Base-by-base conservation (phyloP, 257 asterid genomes). In the Solanum rostratum region DNA sequence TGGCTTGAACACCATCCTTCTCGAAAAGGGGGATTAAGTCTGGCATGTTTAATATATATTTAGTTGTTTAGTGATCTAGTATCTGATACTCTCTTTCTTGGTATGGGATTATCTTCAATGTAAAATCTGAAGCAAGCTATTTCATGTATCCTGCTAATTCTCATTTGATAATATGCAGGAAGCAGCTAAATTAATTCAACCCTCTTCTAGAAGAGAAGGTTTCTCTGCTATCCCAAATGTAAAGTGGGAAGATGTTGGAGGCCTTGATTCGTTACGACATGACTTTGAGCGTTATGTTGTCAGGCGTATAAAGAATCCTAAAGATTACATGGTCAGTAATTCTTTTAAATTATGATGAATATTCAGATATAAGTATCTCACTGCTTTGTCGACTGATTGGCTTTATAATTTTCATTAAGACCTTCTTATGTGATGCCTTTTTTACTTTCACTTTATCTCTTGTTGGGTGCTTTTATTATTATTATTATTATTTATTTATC, bases 231-330 rank as follows among this genome's bases (percentile, higher is more conserved):
- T 94, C 83, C 99, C 99, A 37, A 93, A 88, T 88, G 96, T 92
- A 43, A 96, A 91, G 81, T 96, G 99, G 99, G 97, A 92, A 85
- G 96, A 93, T 85, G 98, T 96, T 52, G 99, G 99, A 81, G 99
- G 99, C 60, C 96, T 96, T 79, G 89, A 88, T 83, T 83, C 60
- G 29, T 85, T 96, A n/a, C 90, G 96, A 80, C 69, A 86, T 74
- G 95, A 93, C 90, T 93, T 94, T 87, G 90, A 90, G 81, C 92
- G 93, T 29, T 88, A 88, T 80, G 90, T 96, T 81, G 89, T 94
- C 71, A 88, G 91, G 65, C 94, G 89, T 59, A 92, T 96, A 65
- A 91, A 92, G 94, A 87, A 83, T 85, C 97, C 98, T n/a, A 92
- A 93, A 86, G 90, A 83, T 84, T 93, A 92, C 80, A 90, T 89